These are phyloP conservation scores for Apophysomyces trapeziformis DNA, from an alignment of 371 early-diverging fungal genomes.

Conservation along the genomic window DNA sequence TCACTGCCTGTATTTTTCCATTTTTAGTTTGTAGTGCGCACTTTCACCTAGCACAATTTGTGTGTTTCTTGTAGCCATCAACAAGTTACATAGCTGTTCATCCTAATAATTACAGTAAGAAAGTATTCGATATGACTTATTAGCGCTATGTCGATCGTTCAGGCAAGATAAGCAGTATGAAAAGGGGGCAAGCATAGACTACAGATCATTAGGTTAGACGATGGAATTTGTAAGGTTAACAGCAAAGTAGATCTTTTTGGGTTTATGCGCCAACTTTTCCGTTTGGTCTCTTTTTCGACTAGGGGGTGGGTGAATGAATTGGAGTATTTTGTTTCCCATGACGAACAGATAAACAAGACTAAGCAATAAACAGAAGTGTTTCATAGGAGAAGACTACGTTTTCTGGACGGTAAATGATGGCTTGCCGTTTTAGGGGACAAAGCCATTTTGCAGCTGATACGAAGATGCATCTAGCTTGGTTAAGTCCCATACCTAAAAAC, in stretches of 20 bases:
- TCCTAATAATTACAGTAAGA: no score
- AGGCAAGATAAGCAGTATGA: neutral
- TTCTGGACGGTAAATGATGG: slow-evolving; percentile 8
- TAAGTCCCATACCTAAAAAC: neutral
- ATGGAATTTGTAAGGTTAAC: slow-evolving; percentile 5
- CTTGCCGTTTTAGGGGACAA: slow-evolving; percentile 3
- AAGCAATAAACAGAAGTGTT: neutral
- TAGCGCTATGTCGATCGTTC: slow-evolving; percentile 1
- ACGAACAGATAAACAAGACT: neutral
- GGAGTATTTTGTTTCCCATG: neutral
- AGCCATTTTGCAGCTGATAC: slow-evolving; percentile 6
- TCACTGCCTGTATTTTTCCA: slow-evolving; percentile 6
- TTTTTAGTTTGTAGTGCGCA: neutral
- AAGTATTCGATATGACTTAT: no score
- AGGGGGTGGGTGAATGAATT: neutral
- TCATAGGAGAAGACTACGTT: neutral
- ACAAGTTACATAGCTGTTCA: no score
- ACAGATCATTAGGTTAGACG: slow-evolving; percentile 8
- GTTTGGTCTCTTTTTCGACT: neutral
- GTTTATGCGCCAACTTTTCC: neutral
- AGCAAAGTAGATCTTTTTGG: slow-evolving; percentile 8
- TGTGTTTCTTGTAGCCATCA: neutral
- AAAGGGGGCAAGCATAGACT: neutral
- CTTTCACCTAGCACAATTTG: slow-evolving; percentile 1
- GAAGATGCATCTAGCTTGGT: slow-evolving; percentile 1